Evolutionary conservation across 192 early-diverging fungal species (phyloP).

Genomic region (Podila epigama): DNA sequence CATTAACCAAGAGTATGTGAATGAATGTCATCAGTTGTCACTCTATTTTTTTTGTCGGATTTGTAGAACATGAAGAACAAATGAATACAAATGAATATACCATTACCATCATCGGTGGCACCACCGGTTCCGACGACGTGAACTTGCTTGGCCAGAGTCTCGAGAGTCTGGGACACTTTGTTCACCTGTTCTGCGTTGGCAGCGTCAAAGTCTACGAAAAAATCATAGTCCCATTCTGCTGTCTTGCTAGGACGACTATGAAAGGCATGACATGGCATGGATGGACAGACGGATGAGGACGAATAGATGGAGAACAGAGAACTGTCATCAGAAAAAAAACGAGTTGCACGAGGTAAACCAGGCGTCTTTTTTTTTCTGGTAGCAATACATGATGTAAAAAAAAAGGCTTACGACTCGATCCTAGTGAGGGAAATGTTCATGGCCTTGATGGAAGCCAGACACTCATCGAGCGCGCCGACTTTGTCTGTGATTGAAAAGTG

Average conservation of each 20-base stretch:
- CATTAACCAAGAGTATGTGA: neutral
- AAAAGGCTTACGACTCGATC: conserved; percentile 79
- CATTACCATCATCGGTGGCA: conserved; percentile 16
- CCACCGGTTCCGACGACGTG: conserved; percentile 64
- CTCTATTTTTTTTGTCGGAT: neutral
- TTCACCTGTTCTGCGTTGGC: conserved; percentile 62
- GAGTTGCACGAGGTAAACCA: too few species aligned
- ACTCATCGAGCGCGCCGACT: conserved; percentile 86
- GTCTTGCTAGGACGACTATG: conserved; percentile 79
- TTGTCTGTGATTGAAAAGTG: conserved; percentile 82
- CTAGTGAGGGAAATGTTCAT: conserved; percentile 84
- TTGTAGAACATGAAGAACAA: too few species aligned
- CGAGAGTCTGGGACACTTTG: conserved; percentile 65
- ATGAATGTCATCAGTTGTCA: neutral
- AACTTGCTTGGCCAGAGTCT: conserved; percentile 72
- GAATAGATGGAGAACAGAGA: neutral
- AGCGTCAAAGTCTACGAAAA: conserved; percentile 93
- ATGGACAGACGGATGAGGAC: neutral
- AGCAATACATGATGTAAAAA: neutral
- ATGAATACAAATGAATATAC: too few species aligned
- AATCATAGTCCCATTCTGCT: conserved; percentile 84
- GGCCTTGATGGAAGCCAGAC: conserved; percentile 73
- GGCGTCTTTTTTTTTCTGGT: neutral
- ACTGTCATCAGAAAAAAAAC: neutral
- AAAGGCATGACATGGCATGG: neutral